Base-by-base conservation (phyloP, 192 early-diverging fungal species). In the Geranomyces michiganensis region DNA sequence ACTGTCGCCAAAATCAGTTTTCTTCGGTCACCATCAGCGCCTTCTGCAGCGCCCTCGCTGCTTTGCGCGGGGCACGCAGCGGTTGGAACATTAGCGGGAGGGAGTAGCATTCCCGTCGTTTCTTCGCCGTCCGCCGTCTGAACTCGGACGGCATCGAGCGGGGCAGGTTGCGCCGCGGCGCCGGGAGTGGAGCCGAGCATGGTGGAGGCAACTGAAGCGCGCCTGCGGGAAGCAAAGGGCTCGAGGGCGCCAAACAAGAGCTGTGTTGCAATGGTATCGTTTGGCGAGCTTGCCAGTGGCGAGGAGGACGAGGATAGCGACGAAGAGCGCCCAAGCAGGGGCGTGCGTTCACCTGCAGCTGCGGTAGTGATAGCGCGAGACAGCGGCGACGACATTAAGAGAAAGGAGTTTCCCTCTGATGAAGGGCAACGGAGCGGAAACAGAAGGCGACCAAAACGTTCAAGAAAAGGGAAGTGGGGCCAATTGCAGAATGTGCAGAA, bases 1-100 rank as follows among this genome's bases (percentile, higher is more conserved):
- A 33, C 73, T 26, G 82, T 82, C 1, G 90, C 90, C 41, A 86
- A 80, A 65, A 82, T 65, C 33, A 91, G 77, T 30, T 83, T 81
- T 13, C 59, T 55, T 62, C 45, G 27, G 66, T 73, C 56, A 7
- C 21, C 17, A 7, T 27, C 46, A 22, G 46, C 70, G 21, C 41
- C 56, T 27, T 19, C n/a, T 6, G 30, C 24, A 4, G 46, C 60
- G 7, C 13, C 27, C 13, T 14, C 51, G 6, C 29, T 48, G 15
- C 33, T 26, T 27, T 60, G 19, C 51, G 19, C 70, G n/a, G 70
- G 70, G 65, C 70, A 72, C 21, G 62, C 53, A 24, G 67, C 15
- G 26, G 30, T 19, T 9, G 26, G 19, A 56, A 43, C 32, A 2
- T 26, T 36, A 61, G 29, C 24, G 17, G 59, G 15, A 2, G 29